These are phyloP conservation scores for Aspergillus taichungensis DNA, from an alignment of 495 filamentous ascomycete species.

Conservation along the genomic window DNA sequence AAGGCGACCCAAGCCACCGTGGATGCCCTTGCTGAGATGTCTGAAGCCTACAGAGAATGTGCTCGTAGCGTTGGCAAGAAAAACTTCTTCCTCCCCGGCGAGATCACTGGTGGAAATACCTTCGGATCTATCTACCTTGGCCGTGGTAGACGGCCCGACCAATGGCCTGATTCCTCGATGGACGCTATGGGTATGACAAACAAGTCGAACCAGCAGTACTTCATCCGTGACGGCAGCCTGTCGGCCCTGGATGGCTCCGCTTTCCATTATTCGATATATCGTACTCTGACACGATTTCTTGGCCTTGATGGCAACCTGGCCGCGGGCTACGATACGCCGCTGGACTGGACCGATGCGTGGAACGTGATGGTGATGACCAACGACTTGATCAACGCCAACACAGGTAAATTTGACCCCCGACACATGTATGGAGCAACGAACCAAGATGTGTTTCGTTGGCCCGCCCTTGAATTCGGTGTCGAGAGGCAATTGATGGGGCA, in stretches of 20 bases:
- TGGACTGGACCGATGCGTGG: conserved; percentile 57
- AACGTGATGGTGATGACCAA: conserved; percentile 53
- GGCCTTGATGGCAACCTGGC: conserved; percentile 55
- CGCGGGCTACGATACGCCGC: conserved; percentile 50
- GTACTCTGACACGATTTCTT: conserved; percentile 55
- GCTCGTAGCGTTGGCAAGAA: conserved; percentile 47
- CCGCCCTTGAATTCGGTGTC: conserved; percentile 52
- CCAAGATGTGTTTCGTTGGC: conserved; percentile 72
- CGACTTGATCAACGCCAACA: conserved; percentile 58
- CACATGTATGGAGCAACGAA: conserved; percentile 65
- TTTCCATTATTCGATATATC: conserved; percentile 67
- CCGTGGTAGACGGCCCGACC: conserved; percentile 50
- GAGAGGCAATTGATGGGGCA: conserved; percentile 52
- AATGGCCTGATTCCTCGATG: conserved; percentile 36
- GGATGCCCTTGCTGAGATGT: conserved; percentile 53
- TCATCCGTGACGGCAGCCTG: conserved; percentile 48
- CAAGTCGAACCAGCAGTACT: conserved; percentile 35
- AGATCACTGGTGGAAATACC: conserved; percentile 55
- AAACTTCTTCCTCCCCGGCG: conserved; percentile 58
- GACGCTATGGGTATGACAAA: conserved; percentile 40
- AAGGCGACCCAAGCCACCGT: conserved; percentile 60
- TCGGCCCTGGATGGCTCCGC: conserved; percentile 56
- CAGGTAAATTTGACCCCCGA: conserved; percentile 58
- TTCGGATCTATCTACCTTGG: conserved; percentile 60
- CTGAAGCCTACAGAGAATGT: conserved; percentile 44